Base-by-base conservation (phyloP, 2,329 filamentous ascomycete species). In the Colletotrichum musicola region DNA sequence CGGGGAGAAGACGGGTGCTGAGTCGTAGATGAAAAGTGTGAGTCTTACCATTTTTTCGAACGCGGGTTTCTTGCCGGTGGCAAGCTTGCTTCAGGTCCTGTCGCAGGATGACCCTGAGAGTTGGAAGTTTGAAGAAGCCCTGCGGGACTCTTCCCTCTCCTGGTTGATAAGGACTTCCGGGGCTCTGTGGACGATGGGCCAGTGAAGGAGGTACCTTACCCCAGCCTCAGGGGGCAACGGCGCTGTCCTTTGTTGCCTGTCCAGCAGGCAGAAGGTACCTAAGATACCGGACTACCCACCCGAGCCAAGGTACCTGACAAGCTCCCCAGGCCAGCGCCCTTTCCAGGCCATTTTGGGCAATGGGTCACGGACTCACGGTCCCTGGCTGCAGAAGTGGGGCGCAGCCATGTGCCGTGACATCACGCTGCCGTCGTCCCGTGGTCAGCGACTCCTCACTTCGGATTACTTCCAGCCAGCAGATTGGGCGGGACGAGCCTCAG, bases 291-390 rank as follows among this genome's bases (percentile, higher is more conserved):
- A 5, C 40, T 42, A 42, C 40, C 40, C 40, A 10, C 30, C 6
- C 7, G 7, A 35, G 10, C 7, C 9, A 46, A 30, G 42, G 56
- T 40, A 47, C 27, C 44, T 18, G 16, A 7, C 13, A 30, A 59
- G 47, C 35, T 51, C 22, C 22, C 4, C 22, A 25, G 22, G 22
- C 22, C 22, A 25, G 22, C 22, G 22, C 4, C 22, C 22, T 25
- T 4, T 25, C 35, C 47, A 51, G 18, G 30, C 47, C 30, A 16
- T 4, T 68, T 68, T 46, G 20, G 60, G 60, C 5, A 64, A 64
- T 47, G n/a, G 60, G 64, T 64, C 64, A 68, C 64, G 64, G 60
- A 38, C 27, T 58, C 42, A n/a, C 13, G 16, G 13, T 51, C 44
- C 44, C 44, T 22, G 7, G 49, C 49, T 51, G 25, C 20, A 30